phyloP scores from a whole-genome alignment of 169 alveolate species.

The Eimeria maxima region DNA sequence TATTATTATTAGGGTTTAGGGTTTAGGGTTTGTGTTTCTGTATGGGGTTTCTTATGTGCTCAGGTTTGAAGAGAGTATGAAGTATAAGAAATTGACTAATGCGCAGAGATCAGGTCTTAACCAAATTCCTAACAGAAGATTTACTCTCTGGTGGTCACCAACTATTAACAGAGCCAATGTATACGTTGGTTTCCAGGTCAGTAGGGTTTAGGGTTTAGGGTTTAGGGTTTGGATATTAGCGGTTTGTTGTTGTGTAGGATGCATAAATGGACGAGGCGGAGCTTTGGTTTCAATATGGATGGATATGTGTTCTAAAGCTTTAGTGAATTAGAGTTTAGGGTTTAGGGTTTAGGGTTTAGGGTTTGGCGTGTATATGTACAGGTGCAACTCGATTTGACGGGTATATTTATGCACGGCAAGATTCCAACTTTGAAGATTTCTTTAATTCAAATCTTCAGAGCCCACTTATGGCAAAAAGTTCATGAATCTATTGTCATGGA shows the following conservation, averaged over 20 bases:
- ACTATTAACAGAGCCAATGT: slow-evolving; percentile 99
- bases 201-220: slow-evolving; percentile 17
- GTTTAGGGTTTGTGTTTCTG: not conserved
- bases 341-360: slow-evolving; percentile 51
- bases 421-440: slow-evolving; percentile 99
- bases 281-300: not conserved
- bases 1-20: not conserved
- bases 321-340: not conserved
- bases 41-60: too few relatives aligned
- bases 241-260: too few relatives aligned
- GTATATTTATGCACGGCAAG: slow-evolving; percentile 99
- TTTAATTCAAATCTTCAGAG: slow-evolving; percentile 99
- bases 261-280: not conserved
- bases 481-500: slow-evolving; percentile 99
- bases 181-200: slow-evolving; percentile 99
- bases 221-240: slow-evolving; percentile 33
- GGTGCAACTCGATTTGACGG: slow-evolving; percentile 99
- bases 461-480: slow-evolving; percentile 99
- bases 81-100: slow-evolving; percentile 99
- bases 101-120: slow-evolving; percentile 99
- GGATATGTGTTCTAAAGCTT: not conserved
- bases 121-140: slow-evolving; percentile 99
- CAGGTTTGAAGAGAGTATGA: slow-evolving; percentile 99
- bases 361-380: slow-evolving; percentile 26
- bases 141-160: slow-evolving; percentile 99